These are phyloP conservation scores for Eucalyptus sp. DNA, from an alignment of 345 rosid species.

Conservation along the genomic window DNA sequence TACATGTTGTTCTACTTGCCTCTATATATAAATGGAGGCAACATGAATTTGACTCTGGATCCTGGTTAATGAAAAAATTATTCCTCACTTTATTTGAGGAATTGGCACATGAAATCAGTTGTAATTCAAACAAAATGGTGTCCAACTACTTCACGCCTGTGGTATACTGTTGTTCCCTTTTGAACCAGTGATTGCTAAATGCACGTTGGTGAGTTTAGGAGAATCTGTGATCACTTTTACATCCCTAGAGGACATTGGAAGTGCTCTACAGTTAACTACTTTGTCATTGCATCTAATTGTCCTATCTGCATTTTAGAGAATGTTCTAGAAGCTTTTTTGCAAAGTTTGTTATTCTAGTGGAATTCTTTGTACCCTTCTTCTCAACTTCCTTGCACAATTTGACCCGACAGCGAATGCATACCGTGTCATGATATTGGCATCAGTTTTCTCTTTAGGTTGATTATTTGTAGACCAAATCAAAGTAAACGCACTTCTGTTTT, in stretches of 20 bases:
- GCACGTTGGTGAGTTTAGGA: background rate
- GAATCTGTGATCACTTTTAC: background rate
- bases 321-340: background rate
- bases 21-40: background rate
- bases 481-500: background rate
- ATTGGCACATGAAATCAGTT: background rate
- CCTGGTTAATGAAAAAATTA: background rate
- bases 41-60: background rate
- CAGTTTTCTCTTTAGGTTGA: background rate
- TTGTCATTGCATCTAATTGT: background rate
- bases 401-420: background rate
- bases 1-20: background rate
- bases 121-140: background rate
- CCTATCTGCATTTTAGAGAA: background rate
- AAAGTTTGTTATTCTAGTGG: background rate
- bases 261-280: background rate
- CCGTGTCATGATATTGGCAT: background rate
- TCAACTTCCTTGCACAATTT: background rate
- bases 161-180: background rate
- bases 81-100: background rate
- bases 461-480: background rate
- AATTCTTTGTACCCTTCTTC: background rate
- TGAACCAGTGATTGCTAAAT: background rate
- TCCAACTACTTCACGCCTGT: background rate
- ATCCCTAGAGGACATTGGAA: background rate